Evolutionary conservation across 1,139 yeast species (phyloP).

Genomic region (Schwanniomyces etchellsii): DNA sequence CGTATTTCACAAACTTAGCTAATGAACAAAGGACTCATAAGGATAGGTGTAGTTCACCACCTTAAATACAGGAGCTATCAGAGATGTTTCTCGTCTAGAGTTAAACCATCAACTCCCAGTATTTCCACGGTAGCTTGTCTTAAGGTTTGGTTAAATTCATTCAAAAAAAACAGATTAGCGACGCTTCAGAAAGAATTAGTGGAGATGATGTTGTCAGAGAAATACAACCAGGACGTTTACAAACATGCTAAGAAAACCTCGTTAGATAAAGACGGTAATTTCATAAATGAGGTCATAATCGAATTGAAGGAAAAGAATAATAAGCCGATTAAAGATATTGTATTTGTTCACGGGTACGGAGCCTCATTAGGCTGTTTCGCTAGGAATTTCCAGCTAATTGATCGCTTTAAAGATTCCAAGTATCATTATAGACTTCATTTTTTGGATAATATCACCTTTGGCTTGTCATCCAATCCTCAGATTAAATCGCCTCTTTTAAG

Average conservation of each 20-base stretch:
- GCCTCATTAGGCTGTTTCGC: conserved; percentile 86
- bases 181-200: conserved; percentile 31
- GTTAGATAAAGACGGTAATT: conserved; percentile 23
- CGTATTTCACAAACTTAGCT: too few relatives aligned
- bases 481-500: conserved; percentile 14
- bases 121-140: too few relatives aligned
- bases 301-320: conserved; percentile 18
- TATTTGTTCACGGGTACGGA: conserved; percentile 87
- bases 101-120: too few relatives aligned
- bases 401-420: conserved; percentile 32
- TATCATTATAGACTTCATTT: conserved; percentile 56
- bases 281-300: conserved; percentile 33
- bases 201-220: conserved; percentile 28
- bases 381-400: conserved; percentile 56
- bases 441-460: conserved; percentile 81
- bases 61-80: too few relatives aligned
- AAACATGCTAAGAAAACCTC: conserved; percentile 16
- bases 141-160: conserved; percentile 26
- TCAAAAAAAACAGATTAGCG: conserved; percentile 21
- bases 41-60: too few relatives aligned
- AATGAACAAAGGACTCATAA: too few relatives aligned
- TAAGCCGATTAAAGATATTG: conserved; percentile 37
- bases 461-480: conserved; percentile 65
- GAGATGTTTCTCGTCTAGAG: too few relatives aligned
- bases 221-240: conserved; percentile 18